Conservation (phyloP, 2,329 filamentous ascomycete genomes). For the Fusarium robinianum region DNA sequence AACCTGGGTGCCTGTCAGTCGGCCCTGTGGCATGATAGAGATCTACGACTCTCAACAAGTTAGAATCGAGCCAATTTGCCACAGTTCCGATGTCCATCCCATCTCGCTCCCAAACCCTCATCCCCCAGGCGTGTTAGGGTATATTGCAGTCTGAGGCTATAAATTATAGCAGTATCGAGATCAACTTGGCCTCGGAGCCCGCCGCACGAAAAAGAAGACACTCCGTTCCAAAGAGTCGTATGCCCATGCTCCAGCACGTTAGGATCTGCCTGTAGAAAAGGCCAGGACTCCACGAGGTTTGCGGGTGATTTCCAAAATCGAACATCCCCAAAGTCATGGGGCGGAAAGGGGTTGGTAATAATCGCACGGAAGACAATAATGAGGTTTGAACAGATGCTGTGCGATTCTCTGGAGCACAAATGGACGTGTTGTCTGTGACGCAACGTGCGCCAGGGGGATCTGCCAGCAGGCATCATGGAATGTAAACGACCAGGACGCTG, state of each 20-base stretch:
- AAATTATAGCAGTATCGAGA: not conserved
- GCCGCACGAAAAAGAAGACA: not conserved
- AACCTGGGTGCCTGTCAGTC: not conserved
- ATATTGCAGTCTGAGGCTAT: not conserved
- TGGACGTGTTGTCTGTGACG: not conserved
- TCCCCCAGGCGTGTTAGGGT: constrained; percentile 2
- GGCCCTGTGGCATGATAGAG: accelerated
- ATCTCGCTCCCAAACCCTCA: not conserved
- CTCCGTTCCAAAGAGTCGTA: not conserved
- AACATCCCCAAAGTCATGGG: constrained; percentile 7
- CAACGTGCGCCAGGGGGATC: constrained; percentile 1
- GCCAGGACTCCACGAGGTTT: not conserved
- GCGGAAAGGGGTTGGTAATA: not conserved
- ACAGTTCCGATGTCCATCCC: accelerated
- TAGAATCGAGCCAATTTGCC: not conserved
- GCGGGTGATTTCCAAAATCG: not conserved
- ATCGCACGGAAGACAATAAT: constrained; percentile 4
- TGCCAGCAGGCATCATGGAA: constrained; percentile 13
- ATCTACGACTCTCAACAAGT: not conserved
- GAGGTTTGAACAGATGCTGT: constrained; percentile 2
- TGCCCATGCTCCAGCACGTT: not conserved
- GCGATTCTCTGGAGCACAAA: not conserved
- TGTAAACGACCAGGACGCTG: not conserved
- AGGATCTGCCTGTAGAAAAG: constrained; percentile 7
- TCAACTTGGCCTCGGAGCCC: accelerated